A percentile compares a stretch with the other conserved stretches of the same genome.
These are phyloP conservation scores for Magnusiomyces suaveolens DNA, from an alignment of 1,139 yeast species.

Conservation along the genomic window DNA sequence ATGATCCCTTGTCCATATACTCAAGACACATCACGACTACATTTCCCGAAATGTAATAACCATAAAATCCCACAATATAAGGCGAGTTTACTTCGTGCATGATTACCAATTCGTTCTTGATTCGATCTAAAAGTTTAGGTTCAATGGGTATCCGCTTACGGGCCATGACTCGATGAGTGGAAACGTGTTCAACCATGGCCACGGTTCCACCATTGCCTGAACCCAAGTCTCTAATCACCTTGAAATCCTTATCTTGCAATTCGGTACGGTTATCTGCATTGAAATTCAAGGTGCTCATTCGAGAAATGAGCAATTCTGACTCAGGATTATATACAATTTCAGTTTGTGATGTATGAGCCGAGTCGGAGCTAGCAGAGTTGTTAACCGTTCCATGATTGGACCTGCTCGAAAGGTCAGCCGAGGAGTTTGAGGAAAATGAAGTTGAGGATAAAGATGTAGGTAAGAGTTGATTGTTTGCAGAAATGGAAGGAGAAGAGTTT, in stretches of 20 bases:
- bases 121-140: constrained; percentile 75
- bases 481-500: neutral
- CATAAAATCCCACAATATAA: constrained; percentile 79
- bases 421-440: neutral
- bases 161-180: constrained; percentile 84
- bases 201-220: constrained; percentile 94
- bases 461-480: neutral
- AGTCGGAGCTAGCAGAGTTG: neutral
- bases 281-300: constrained; percentile 33
- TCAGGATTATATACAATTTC: neutral
- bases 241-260: constrained; percentile 57
- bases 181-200: constrained; percentile 75
- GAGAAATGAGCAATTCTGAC: constrained; percentile 21
- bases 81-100: constrained; percentile 81
- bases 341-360: neutral
- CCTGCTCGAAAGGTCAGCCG: too few species aligned
- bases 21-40: constrained; percentile 88
- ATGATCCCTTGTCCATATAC: constrained; percentile 88
- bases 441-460: neutral
- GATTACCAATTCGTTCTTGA: constrained; percentile 76
- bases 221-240: constrained; percentile 70
- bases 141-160: constrained; percentile 82
- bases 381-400: too few species aligned
- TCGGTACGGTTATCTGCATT: constrained; percentile 43
- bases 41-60: constrained; percentile 65